Percentiles rank a stretch among this genome's conserved stretches.
phyloP scores from a whole-genome alignment of 352 stramenopile genomes.

The Halophytophthora batemanensis region DNA sequence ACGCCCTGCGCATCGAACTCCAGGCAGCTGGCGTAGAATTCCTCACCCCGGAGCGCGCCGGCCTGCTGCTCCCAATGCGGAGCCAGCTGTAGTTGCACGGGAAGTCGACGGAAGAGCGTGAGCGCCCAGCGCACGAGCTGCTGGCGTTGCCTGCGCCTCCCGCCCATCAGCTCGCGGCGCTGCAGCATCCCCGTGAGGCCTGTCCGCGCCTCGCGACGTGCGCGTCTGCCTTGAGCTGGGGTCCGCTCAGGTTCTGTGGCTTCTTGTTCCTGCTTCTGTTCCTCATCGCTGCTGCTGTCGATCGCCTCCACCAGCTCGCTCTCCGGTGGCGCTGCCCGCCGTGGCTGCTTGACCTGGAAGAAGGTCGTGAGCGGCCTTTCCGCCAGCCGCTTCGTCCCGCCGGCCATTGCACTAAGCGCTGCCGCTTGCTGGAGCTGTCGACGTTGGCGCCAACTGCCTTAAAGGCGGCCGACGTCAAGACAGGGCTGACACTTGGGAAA shows the following conservation, averaged over 20 bases:
- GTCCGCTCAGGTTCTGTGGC: not conserved
- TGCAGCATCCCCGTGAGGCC: constrained; percentile 38
- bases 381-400: constrained; percentile 23
- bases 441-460: too few species aligned
- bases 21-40: constrained; percentile 63
- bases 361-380: constrained; percentile 56
- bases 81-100: constrained; percentile 39
- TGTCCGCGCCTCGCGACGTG: constrained; percentile 11
- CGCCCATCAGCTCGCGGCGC: constrained; percentile 40
- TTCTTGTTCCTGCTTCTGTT: not conserved
- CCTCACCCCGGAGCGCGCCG: constrained; percentile 14
- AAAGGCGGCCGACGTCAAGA: too few species aligned
- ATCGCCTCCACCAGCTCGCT: constrained; percentile 13
- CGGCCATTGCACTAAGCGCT: too few species aligned
- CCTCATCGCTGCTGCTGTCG: constrained; percentile 16
- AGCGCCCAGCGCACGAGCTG: constrained; percentile 56
- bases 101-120: constrained; percentile 39
- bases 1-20: constrained; percentile 71
- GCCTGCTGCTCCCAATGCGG: constrained; percentile 43
- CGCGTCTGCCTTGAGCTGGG: constrained; percentile 1
- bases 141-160: constrained; percentile 34
- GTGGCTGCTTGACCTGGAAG: constrained; percentile 54
- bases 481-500: too few species aligned
- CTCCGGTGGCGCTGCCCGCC: constrained; percentile 11
- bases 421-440: too few species aligned